phyloP scores from a whole-genome alignment of 768 basidiomycete genomes.

The Amanita molliuscula region DNA sequence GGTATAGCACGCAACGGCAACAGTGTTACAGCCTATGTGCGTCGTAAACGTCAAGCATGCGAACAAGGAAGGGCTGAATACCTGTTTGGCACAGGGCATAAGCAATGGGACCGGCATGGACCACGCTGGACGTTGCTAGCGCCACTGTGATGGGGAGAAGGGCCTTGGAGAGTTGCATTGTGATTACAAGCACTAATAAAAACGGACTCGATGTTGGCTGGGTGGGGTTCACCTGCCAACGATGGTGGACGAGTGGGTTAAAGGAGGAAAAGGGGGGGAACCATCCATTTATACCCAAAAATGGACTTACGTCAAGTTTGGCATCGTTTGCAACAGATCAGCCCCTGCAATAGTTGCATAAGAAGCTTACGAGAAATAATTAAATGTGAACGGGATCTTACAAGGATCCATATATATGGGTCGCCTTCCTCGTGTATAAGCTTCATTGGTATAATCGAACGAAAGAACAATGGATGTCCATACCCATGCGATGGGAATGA shows the following conservation, averaged over 20 bases:
- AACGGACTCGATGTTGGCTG: constrained; percentile 1
- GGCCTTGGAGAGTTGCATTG: constrained; percentile 1
- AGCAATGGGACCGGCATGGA: constrained; percentile 19
- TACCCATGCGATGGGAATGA: too few relatives aligned
- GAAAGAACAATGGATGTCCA: too few relatives aligned
- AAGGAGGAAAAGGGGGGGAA: neutral
- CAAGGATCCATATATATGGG: too few relatives aligned
- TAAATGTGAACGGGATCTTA: too few relatives aligned
- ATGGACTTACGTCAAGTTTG: too few relatives aligned
- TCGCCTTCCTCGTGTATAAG: too few relatives aligned
- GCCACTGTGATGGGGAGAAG: neutral
- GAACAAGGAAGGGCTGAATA: neutral
- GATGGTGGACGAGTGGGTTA: constrained; percentile 1
- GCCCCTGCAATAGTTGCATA: too few relatives aligned
- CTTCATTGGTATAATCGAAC: too few relatives aligned
- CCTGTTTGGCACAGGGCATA: constrained; percentile 28
- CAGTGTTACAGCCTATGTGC: constrained; percentile 19
- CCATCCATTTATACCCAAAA: neutral
- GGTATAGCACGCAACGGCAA: constrained; percentile 32
- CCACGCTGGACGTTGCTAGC: neutral
- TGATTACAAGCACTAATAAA: neutral
- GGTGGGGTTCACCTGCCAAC: neutral
- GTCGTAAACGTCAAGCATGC: neutral
- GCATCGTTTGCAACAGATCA: too few relatives aligned
- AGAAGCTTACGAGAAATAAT: too few relatives aligned